Conservation (phyloP, 495 filamentous ascomycete species). For the Baudoinia panamericana region DNA sequence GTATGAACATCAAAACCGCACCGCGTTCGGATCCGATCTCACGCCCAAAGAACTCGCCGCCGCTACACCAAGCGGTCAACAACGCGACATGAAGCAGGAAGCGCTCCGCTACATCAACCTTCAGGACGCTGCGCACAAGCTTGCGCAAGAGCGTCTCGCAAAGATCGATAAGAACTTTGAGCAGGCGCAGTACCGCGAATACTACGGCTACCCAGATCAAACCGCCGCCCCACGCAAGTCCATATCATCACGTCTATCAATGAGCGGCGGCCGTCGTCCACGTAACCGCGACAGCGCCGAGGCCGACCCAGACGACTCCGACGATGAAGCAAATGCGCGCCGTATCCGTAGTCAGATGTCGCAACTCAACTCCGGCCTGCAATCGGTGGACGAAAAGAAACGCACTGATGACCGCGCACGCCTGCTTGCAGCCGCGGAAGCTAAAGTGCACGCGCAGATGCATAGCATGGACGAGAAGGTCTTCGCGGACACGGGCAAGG, state of each 20-base stretch:
- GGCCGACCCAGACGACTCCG: slow-evolving; percentile 39
- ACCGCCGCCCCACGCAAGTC: slow-evolving; percentile 10
- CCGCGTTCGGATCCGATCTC: slow-evolving; percentile 3
- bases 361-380: slow-evolving; percentile 51
- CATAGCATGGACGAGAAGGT: slow-evolving; percentile 68
- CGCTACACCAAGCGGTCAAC: slow-evolving; percentile 28
- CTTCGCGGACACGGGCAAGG: slow-evolving; percentile 61
- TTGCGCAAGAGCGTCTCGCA: slow-evolving; percentile 69
- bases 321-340: slow-evolving; percentile 55
- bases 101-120: slow-evolving; percentile 44
- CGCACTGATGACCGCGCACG: slow-evolving; percentile 56
- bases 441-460: slow-evolving; percentile 67
- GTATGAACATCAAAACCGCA: slow-evolving; percentile 39
- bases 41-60: slow-evolving; percentile 21
- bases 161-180: slow-evolving; percentile 54
- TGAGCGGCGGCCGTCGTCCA: slow-evolving; percentile 41
- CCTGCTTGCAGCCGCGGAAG: slow-evolving; percentile 65
- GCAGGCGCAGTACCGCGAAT: slow-evolving; percentile 49
- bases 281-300: slow-evolving; percentile 65
- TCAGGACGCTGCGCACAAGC: slow-evolving; percentile 72
- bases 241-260: slow-evolving; percentile 38
- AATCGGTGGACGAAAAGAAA: slow-evolving; percentile 61
- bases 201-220: slow-evolving; percentile 50
- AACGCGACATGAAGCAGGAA: slow-evolving; percentile 28
- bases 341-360: slow-evolving; percentile 73